Base-by-base conservation (phyloP, 352 stramenopile genomes). In the Phytophthora podocarpi region DNA sequence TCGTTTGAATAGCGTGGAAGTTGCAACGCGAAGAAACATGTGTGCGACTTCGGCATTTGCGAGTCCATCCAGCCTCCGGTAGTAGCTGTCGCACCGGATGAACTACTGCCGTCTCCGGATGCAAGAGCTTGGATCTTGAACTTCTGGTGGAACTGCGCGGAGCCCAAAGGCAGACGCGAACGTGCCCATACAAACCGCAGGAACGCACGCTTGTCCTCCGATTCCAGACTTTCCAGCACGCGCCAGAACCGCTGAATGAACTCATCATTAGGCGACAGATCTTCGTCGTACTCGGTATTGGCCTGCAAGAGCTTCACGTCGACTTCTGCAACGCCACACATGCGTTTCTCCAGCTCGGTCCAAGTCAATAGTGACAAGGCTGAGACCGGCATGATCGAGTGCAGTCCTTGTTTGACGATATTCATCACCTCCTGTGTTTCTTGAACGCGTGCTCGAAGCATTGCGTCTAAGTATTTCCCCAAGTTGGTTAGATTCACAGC, bases 271-370 rank as follows among this genome's bases (percentile, higher is more conserved):
- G 70, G 31, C 9, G 70, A 80, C 18, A 94, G 51, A 8, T 90
- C 85, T 64, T 95, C 87, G 54, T 93, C 85, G 55, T 95, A 94
- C 40, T 95, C 87, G 1, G 87, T 95, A 42, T 93, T 92, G 6
- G 63, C 64, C 55, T 87, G 76, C 24, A 95, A 61, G 6, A 95
- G 34, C 30, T 74, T 70, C 3, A 95, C 73, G 51, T 94, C 85
- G 6, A 95, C 79, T 40, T 92, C 78, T 1, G 78, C 82, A 1
- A 83, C 75, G 3, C 87, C 87, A 35, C 85, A 94, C 30, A 94
- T 69, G 3, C 79, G 78, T 37, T 79, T 85, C 55, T 92, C 85
- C 0, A 95, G 72, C 49, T 96, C 87, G 7, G 65, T 65, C 63
- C 70, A 88, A 15, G 83, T 93, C 20, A 88, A 66, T 23, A 96